A percentile compares a stretch with the other conserved stretches of the same genome.
Evolutionary conservation across 2,329 filamentous ascomycete species (phyloP).

Genomic region (Aspergillus japonicus): DNA sequence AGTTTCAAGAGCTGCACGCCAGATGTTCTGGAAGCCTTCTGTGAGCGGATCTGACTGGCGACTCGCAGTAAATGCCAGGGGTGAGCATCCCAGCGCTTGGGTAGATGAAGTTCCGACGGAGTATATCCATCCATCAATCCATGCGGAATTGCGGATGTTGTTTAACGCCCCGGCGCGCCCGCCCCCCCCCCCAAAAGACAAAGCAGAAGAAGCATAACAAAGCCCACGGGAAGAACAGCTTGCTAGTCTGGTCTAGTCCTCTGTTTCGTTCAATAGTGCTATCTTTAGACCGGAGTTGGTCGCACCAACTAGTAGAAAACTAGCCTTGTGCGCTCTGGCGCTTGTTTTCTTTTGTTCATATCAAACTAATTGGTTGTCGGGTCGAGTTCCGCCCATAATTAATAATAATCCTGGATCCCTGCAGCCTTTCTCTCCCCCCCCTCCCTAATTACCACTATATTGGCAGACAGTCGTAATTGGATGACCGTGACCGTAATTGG

Average conservation of each 20-base stretch:
- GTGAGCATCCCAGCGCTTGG: conserved; percentile 8
- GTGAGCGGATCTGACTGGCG: conserved; percentile 8
- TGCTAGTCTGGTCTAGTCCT: not conserved
- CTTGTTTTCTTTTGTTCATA: not conserved
- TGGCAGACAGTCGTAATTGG: not conserved
- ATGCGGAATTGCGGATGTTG: not conserved
- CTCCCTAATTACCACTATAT: not conserved
- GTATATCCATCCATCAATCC: too few species aligned
- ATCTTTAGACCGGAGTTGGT: not conserved
- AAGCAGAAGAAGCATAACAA: not conserved
- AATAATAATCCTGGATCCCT: not conserved
- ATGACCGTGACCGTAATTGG: not conserved
- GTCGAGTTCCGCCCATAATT: not conserved
- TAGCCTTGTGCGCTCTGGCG: not conserved
- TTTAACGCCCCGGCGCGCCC: not conserved
- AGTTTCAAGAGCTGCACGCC: conserved; percentile 11
- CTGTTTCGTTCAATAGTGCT: not conserved
- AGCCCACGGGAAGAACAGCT: not conserved
- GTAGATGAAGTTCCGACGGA: not conserved
- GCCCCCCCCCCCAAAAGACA: not conserved
- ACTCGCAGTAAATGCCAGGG: not conserved
- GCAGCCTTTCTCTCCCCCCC: not conserved
- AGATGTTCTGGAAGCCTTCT: conserved; percentile 12
- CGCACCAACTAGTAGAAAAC: not conserved
- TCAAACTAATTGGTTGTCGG: not conserved